Conservation (phyloP, 768 basidiomycete genomes). For the Amanita rubescens region DNA sequence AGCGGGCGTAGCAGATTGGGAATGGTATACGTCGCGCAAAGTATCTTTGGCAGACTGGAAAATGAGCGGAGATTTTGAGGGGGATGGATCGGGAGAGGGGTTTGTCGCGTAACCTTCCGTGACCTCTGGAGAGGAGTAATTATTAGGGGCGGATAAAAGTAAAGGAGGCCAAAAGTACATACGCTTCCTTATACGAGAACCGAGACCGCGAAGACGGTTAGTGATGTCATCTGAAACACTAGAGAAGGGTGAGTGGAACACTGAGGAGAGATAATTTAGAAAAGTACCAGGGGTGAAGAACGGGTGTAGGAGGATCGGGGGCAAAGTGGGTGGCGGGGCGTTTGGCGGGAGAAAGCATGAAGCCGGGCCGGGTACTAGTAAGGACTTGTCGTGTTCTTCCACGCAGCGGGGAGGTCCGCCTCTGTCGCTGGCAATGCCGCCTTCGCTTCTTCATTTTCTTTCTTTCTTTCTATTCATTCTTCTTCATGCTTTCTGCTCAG, state of each 20-base stretch:
- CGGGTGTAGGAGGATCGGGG: background rate
- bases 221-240: constrained; percentile 33
- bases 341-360: background rate
- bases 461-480: constrained; percentile 17
- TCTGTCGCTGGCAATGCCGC: constrained; percentile 22
- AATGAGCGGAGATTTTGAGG: constrained; percentile 28
- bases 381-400: too few species aligned
- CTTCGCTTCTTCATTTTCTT: constrained; percentile 18
- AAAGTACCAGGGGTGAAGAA: background rate
- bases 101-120: constrained; percentile 47
- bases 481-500: constrained; percentile 43
- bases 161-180: background rate
- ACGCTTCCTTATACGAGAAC: constrained; percentile 58
- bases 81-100: constrained; percentile 30
- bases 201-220: constrained; percentile 47
- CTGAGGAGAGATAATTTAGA: background rate
- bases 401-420: background rate
- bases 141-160: too few species aligned
- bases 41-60: constrained; percentile 53
- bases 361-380: too few species aligned
- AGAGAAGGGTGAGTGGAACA: background rate
- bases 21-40: constrained; percentile 36
- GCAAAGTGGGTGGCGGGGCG: background rate
- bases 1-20: constrained; percentile 8
- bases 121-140: constrained; percentile 38